phyloP scores from a whole-genome alignment of 2,329 filamentous ascomycete species.

The Grosmannia huntii region DNA sequence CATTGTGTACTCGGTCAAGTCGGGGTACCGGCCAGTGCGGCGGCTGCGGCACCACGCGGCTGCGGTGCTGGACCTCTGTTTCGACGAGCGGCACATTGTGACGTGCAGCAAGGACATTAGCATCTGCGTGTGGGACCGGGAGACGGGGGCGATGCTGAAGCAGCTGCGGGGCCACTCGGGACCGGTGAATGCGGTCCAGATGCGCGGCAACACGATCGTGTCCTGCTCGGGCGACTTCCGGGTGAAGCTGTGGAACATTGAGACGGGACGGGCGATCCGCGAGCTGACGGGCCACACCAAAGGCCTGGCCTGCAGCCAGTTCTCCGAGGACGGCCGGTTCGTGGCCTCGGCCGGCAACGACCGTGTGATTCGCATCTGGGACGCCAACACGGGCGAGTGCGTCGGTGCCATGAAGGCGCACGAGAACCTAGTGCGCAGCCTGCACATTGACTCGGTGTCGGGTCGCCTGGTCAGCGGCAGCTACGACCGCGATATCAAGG shows the following conservation, averaged over 20 bases:
- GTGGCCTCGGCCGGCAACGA: conserved; percentile 94
- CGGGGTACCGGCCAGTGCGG: conserved; percentile 65
- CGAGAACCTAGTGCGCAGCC: conserved; percentile 69
- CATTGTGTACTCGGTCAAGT: conserved; percentile 78
- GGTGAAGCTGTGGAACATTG: conserved; percentile 91
- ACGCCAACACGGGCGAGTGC: conserved; percentile 78
- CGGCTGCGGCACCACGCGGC: conserved; percentile 69
- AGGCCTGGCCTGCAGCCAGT: conserved; percentile 89
- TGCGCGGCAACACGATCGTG: conserved; percentile 84
- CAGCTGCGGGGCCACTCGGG: conserved; percentile 76
- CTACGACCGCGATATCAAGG: conserved; percentile 92
- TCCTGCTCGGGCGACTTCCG: conserved; percentile 88
- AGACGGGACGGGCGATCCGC: conserved; percentile 75
- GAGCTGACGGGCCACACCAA: conserved; percentile 86
- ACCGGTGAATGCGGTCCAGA: conserved; percentile 91
- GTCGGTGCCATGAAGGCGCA: conserved; percentile 74
- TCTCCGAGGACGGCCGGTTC: conserved; percentile 86
- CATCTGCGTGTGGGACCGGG: conserved; percentile 89
- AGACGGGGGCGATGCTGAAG: conserved; percentile 61
- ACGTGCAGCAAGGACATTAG: conserved; percentile 93
- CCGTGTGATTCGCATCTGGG: conserved; percentile 90
- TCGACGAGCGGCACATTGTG: conserved; percentile 84
- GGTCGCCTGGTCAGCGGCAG: conserved; percentile 80
- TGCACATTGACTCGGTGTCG: conserved; percentile 82
- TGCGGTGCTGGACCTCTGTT: conserved; percentile 85